These are phyloP conservation scores for Thraustochytrium striatum DNA, from an alignment of 352 stramenopile species.

Conservation along the genomic window DNA sequence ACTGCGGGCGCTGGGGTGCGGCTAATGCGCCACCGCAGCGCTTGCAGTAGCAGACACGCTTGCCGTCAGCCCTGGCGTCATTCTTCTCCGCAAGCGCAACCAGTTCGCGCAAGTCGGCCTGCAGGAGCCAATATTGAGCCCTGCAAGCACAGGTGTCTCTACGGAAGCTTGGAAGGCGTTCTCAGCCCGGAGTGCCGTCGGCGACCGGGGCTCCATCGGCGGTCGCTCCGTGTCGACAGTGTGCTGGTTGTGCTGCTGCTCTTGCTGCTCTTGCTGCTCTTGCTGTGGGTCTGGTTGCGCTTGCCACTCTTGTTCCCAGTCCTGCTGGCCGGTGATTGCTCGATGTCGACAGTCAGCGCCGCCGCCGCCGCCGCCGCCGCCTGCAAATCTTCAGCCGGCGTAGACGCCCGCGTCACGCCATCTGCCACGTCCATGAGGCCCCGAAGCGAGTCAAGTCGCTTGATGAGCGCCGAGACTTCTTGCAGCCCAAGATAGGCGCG, in stretches of 20 bases:
- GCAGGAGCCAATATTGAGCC: background rate
- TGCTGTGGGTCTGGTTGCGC: background rate
- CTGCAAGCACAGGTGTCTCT: constrained; percentile 8
- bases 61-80: constrained; percentile 20
- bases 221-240: background rate
- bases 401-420: too few relatives aligned
- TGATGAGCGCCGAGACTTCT: too few relatives aligned
- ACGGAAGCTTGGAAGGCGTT: background rate
- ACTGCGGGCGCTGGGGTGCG: background rate
- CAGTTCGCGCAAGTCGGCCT: constrained; percentile 14
- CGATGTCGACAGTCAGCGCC: too few relatives aligned
- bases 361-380: too few relatives aligned
- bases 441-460: too few relatives aligned
- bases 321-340: too few relatives aligned
- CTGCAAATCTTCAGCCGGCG: too few relatives aligned
- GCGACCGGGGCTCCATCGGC: background rate
- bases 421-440: too few relatives aligned
- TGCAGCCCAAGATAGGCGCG: too few relatives aligned
- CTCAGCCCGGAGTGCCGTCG: background rate
- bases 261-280: background rate
- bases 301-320: too few relatives aligned
- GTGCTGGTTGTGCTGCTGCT: background rate
- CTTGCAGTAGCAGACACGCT: constrained; percentile 28
- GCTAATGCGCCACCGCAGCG: constrained; percentile 25
- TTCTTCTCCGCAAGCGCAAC: background rate